Evolutionary conservation across 768 basidiomycete genomes (phyloP).

Genomic region (Hygrophoropsis aurantiaca): DNA sequence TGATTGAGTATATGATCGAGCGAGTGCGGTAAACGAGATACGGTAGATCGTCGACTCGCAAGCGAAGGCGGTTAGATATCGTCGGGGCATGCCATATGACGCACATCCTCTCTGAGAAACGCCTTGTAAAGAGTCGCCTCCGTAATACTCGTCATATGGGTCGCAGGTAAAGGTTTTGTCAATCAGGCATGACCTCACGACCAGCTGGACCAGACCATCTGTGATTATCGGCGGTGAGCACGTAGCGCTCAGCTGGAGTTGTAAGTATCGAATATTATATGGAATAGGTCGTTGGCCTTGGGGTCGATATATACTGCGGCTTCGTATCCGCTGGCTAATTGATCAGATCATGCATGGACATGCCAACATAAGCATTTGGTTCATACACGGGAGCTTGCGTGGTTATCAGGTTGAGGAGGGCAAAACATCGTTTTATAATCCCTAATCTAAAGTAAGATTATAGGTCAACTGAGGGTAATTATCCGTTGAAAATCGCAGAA

Average conservation of each 20-base stretch:
- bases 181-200: conserved; percentile 18
- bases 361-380: background rate
- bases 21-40: conserved; percentile 57
- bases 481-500: too few species aligned
- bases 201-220: conserved; percentile 52
- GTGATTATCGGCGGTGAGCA: conserved; percentile 35
- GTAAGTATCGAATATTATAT: conserved; percentile 49
- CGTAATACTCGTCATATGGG: conserved; percentile 38
- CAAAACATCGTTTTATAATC: conserved; percentile 4
- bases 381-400: conserved; percentile 1
- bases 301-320: conserved; percentile 36
- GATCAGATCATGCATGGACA: conserved; percentile 11
- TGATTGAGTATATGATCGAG: conserved; percentile 52
- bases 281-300: conserved; percentile 45
- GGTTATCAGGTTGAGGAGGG: background rate
- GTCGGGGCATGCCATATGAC: conserved; percentile 35
- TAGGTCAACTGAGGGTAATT: too few species aligned
- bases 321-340: conserved; percentile 39
- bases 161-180: conserved; percentile 40
- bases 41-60: conserved; percentile 56
- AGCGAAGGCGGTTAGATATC: conserved; percentile 43
- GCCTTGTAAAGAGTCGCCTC: conserved; percentile 57
- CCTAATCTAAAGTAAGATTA: conserved; percentile 1
- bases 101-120: conserved; percentile 38
- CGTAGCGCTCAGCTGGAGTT: conserved; percentile 40